Evolutionary conservation across 495 filamentous ascomycete species (phyloP).

Genomic region (Clavariopsis aquatica): DNA sequence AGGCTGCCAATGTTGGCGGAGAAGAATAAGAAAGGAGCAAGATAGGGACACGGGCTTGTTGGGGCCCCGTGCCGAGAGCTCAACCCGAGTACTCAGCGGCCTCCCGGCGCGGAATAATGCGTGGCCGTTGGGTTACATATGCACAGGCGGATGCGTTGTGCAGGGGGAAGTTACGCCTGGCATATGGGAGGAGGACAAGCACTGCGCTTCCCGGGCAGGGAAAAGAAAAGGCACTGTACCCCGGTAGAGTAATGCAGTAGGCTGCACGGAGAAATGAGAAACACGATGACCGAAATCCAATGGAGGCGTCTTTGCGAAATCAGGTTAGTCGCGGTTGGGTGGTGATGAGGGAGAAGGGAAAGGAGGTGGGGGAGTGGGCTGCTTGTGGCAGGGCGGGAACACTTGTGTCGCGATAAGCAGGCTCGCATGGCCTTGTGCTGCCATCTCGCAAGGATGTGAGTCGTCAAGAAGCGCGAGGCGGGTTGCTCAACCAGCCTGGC

Average conservation of each 20-base stretch:
- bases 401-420: too few relatives aligned
- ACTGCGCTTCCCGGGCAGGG: neutral
- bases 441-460: too few relatives aligned
- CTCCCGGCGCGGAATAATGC: constrained; percentile 7
- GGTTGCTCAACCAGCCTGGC: too few relatives aligned
- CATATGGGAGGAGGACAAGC: neutral
- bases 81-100: neutral
- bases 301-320: neutral
- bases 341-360: too few relatives aligned
- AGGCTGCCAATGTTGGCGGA: neutral
- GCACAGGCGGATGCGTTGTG: constrained; percentile 23
- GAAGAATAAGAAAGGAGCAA: neutral
- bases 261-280: neutral
- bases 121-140: constrained; percentile 29
- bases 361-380: too few relatives aligned
- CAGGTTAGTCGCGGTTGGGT: too few relatives aligned
- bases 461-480: too few relatives aligned
- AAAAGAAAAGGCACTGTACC: neutral
- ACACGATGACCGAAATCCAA: neutral
- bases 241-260: neutral
- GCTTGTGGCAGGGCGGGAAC: too few relatives aligned
- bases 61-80: neutral
- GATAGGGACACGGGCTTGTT: neutral
- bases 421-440: too few relatives aligned
- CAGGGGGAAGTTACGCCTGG: constrained; percentile 12